Evolutionary conservation across 1,284 basidiomycete genomes (phyloP).

Genomic region (Melampsora americana): DNA sequence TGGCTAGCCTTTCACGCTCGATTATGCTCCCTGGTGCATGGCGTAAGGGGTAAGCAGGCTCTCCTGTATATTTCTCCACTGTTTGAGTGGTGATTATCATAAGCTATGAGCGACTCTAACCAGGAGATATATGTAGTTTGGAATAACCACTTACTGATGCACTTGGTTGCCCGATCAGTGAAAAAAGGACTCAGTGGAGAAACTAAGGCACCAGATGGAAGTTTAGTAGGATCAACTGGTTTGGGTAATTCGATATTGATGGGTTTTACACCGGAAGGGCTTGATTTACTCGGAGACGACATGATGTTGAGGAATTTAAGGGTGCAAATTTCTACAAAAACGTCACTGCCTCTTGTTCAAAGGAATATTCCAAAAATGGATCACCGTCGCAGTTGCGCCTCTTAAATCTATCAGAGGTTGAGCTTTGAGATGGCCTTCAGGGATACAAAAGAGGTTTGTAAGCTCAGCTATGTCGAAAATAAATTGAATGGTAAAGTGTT

Average conservation of each 20-base stretch:
- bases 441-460: too few species aligned
- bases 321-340: too few species aligned
- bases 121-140: neutral
- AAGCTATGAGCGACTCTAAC: neutral
- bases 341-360: too few species aligned
- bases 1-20: neutral
- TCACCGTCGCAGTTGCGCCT: too few species aligned
- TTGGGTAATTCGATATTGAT: neutral
- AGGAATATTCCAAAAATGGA: too few species aligned
- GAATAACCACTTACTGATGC: neutral
- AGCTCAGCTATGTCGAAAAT: too few species aligned
- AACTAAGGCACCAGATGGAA: neutral
- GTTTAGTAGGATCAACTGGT: neutral
- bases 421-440: too few species aligned
- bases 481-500: too few species aligned
- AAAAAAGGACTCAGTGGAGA: neutral
- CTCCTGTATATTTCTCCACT: neutral
- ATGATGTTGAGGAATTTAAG: too few species aligned
- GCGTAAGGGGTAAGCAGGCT: neutral
- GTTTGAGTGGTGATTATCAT: neutral
- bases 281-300: neutral
- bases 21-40: neutral
- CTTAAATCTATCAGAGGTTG: too few species aligned
- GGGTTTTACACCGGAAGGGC: neutral
- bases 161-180: neutral